These are phyloP conservation scores for Solanum peruvianum DNA, from an alignment of 257 asterid genomes.

Conservation along the genomic window DNA sequence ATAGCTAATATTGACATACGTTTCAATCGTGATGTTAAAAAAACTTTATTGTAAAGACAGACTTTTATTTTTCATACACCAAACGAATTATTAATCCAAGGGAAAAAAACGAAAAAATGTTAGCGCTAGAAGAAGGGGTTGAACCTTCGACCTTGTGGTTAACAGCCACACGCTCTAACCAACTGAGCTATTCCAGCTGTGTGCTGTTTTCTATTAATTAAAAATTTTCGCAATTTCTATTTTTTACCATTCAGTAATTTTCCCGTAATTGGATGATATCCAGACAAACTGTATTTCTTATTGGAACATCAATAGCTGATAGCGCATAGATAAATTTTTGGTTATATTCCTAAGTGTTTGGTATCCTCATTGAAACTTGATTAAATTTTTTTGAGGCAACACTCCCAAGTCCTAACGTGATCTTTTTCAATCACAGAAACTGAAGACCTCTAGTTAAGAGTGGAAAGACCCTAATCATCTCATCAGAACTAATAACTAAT, in stretches of 20 bases:
- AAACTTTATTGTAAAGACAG: background rate
- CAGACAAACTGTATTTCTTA: background rate
- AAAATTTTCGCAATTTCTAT: rapidly evolving
- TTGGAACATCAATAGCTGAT: background rate
- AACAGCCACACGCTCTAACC: conserved; percentile 36
- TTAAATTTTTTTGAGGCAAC: background rate
- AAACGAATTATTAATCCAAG: background rate
- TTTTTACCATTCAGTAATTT: too few relatives aligned
- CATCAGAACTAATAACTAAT: background rate
- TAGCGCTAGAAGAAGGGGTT: background rate
- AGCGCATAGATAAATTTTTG: background rate
- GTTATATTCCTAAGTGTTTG: background rate
- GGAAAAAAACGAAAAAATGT: background rate
- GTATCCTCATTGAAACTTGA: background rate
- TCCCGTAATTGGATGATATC: too few relatives aligned
- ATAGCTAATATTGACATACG: background rate
- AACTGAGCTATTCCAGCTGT: conserved; percentile 23
- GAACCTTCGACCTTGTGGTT: conserved; percentile 35
- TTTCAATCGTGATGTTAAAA: background rate
- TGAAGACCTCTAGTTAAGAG: background rate
- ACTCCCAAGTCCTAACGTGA: background rate
- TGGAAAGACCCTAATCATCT: background rate
- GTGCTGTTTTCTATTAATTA: background rate
- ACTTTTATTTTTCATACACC: background rate
- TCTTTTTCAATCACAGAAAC: background rate